phyloP scores from a whole-genome alignment of 139 green algal genomes.

The Picochlorum costavermella region DNA sequence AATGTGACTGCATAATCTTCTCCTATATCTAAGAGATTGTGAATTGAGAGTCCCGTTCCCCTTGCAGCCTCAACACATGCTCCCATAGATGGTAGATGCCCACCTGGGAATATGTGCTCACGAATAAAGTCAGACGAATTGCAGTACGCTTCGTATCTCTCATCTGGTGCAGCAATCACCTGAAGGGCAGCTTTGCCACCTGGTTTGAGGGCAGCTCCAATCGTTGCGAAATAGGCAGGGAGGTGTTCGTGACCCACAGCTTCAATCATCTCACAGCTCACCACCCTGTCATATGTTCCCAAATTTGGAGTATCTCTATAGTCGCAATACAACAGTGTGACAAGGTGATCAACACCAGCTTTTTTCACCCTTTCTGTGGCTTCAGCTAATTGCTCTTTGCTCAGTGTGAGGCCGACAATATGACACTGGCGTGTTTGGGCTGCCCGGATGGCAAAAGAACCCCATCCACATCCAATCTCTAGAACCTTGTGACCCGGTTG shows the following conservation, averaged over 20 bases:
- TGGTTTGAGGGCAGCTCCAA: constrained; percentile 62
- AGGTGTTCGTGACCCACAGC: constrained; percentile 93
- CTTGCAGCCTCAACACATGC: constrained; percentile 2
- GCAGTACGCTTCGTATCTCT: constrained; percentile 85
- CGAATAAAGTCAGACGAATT: constrained; percentile 88
- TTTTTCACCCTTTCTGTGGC: constrained; percentile 61
- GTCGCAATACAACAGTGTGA: constrained; percentile 85
- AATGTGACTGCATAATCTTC: constrained; percentile 85
- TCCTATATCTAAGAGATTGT: constrained; percentile 68
- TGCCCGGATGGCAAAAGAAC: constrained; percentile 78
- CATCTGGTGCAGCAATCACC: constrained; percentile 63
- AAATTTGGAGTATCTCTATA: constrained; percentile 63
- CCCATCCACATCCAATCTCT: constrained; percentile 97
- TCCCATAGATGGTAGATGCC: constrained; percentile 6
- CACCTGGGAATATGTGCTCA: constrained; percentile 93
- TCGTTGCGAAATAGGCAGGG: constrained; percentile 65
- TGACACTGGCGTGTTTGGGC: constrained; percentile 49
- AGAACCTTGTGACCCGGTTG: constrained; percentile 63
- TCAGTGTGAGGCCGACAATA: constrained; percentile 64
- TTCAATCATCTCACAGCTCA: constrained; percentile 97
- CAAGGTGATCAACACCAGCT: constrained; percentile 66
- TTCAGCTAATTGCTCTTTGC: constrained; percentile 87
- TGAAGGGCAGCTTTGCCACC: constrained; percentile 63
- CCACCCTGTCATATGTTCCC: constrained; percentile 68
- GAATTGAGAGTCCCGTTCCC: constrained; percentile 21